Evolutionary conservation across 257 asterid genomes (phyloP).

Genomic region (Solanum bulbocastanum): DNA sequence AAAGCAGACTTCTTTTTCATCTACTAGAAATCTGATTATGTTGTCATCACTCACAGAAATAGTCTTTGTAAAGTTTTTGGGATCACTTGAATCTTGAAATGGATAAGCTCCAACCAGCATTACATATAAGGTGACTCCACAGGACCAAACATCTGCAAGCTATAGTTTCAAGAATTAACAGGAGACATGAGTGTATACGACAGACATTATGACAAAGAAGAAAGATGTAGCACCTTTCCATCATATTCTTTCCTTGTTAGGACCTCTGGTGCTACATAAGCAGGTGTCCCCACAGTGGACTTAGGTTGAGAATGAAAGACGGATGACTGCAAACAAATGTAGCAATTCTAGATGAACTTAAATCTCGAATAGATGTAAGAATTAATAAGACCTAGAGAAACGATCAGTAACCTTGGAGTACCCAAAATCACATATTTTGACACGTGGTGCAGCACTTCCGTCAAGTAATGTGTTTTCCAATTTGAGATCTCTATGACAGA

Average conservation of each 20-base stretch:
- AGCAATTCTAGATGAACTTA: not conserved
- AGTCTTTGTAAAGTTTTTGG: slow-evolving; percentile 23
- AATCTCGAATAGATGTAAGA: not conserved
- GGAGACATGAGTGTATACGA: not conserved
- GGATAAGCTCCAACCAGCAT: slow-evolving; percentile 38
- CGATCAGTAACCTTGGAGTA: slow-evolving; percentile 25
- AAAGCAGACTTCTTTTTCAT: not conserved
- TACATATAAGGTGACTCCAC: slow-evolving; percentile 36
- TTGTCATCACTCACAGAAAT: slow-evolving; percentile 19
- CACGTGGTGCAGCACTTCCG: slow-evolving; percentile 33
- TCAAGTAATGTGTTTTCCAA: slow-evolving; percentile 32
- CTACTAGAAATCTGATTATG: not conserved
- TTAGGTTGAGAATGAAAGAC: slow-evolving; percentile 40
- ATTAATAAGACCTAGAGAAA: not conserved
- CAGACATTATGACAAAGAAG: not conserved
- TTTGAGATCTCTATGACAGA: slow-evolving; percentile 43
- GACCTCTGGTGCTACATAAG: slow-evolving; percentile 38
- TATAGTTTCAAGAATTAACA: slow-evolving; percentile 1
- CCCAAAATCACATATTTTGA: slow-evolving; percentile 39
- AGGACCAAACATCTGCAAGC: slow-evolving; percentile 47
- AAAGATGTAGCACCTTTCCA: slow-evolving; percentile 20
- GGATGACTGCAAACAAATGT: slow-evolving; percentile 18
- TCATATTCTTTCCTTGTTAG: slow-evolving; percentile 33
- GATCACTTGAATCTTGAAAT: slow-evolving; percentile 29
- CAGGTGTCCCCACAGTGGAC: slow-evolving; percentile 38